Conservation (phyloP, 805 yeast genomes). For the Grigorovia jiainica region DNA sequence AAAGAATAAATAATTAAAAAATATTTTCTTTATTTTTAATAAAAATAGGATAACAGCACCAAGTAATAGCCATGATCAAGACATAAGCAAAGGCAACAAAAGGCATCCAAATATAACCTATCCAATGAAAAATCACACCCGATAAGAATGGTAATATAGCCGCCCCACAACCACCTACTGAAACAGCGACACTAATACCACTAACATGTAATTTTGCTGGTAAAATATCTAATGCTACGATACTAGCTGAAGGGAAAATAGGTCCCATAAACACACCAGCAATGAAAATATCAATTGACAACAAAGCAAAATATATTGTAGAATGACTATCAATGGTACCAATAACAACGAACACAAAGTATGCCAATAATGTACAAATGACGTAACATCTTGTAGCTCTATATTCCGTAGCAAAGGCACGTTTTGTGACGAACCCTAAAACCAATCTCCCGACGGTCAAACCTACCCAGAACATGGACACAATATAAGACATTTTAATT, state of each 20-base stretch:
- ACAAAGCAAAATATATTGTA: conserved; percentile 12
- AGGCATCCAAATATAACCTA: conserved; percentile 24
- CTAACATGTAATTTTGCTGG: conserved; percentile 53
- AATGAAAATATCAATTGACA: conserved; percentile 29
- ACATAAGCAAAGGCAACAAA: conserved; percentile 19
- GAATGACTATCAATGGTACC: conserved; percentile 13
- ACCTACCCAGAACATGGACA: conserved; percentile 68
- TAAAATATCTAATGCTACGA: conserved; percentile 50
- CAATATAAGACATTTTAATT: conserved; percentile 47
- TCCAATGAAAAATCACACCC: conserved; percentile 33
- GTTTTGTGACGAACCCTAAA: conserved; percentile 46
- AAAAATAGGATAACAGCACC: conserved; percentile 23
- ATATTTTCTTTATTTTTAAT: conserved; percentile 5
- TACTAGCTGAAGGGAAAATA: conserved; percentile 61
- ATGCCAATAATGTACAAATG: conserved; percentile 28
- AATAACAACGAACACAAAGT: conserved; percentile 24
- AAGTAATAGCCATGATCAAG: conserved; percentile 13
- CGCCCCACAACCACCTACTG: conserved; percentile 75
- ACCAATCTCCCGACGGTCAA: conserved; percentile 53
- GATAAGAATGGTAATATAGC: conserved; percentile 60
- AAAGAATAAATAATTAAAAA: not conserved
- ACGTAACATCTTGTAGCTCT: conserved; percentile 29
- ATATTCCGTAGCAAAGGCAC: conserved; percentile 37
- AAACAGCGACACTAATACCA: conserved; percentile 67
- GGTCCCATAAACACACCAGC: conserved; percentile 63